A percentile compares a stretch with the other conserved stretches of the same genome.
phyloP scores from a whole-genome alignment of 441 rosid genomes.

The Metrosideros polymorpha region DNA sequence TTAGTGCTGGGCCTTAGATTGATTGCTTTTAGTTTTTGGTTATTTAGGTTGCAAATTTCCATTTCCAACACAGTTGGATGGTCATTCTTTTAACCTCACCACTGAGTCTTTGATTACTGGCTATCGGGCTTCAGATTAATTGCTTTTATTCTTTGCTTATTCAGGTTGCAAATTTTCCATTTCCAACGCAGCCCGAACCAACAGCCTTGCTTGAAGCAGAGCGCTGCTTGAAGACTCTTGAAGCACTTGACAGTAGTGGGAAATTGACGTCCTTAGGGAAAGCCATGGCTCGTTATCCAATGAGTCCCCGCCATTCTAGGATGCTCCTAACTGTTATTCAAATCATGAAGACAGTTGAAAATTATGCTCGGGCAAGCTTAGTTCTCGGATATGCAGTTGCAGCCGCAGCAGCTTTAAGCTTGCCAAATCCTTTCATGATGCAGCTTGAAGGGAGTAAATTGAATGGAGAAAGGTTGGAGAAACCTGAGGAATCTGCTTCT shows the following conservation, averaged over 20 bases:
- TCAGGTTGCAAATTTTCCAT: slow-evolving; percentile 81
- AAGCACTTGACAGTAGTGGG: slow-evolving; percentile 58
- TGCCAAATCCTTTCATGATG: slow-evolving; percentile 52
- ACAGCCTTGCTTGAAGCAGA: slow-evolving; percentile 61
- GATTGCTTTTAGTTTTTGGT: background rate
- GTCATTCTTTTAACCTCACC: background rate
- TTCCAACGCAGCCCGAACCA: slow-evolving; percentile 72
- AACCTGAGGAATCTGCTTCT: slow-evolving; percentile 2
- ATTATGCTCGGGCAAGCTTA: slow-evolving; percentile 45
- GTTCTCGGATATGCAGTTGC: slow-evolving; percentile 54
- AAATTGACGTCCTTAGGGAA: slow-evolving; percentile 67
- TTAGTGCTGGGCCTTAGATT: background rate
- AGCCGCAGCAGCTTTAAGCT: slow-evolving; percentile 55
- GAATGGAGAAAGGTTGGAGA: slow-evolving; percentile 16
- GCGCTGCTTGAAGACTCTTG: slow-evolving; percentile 56
- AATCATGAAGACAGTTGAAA: slow-evolving; percentile 31
- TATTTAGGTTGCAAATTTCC: background rate
- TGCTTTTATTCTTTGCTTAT: background rate
- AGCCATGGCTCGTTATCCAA: slow-evolving; percentile 79
- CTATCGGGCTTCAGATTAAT: background rate
- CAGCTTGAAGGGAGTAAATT: slow-evolving; percentile 34
- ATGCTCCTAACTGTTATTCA: slow-evolving; percentile 79
- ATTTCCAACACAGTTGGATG: background rate
- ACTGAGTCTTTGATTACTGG: background rate
- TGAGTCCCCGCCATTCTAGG: slow-evolving; percentile 90